phyloP scores from a whole-genome alignment of 179 eudicot species.

The Nepenthes alata region DNA sequence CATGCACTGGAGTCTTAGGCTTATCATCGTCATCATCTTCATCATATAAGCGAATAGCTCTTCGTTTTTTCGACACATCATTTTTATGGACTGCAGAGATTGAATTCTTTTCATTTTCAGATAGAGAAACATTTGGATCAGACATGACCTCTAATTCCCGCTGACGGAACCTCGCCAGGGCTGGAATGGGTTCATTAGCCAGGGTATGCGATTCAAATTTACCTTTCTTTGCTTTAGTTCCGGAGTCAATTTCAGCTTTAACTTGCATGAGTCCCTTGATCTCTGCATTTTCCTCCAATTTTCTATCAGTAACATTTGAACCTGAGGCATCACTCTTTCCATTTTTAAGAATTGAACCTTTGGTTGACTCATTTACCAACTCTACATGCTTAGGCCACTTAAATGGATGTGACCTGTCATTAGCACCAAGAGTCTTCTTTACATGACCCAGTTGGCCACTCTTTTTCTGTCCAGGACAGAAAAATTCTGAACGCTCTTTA shows the following conservation, averaged over 20 bases:
- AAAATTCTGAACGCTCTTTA: constrained; percentile 10
- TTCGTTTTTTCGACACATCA: constrained; percentile 23
- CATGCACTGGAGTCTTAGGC: constrained; percentile 53
- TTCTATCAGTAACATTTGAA: not conserved
- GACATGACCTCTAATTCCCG: constrained; percentile 21
- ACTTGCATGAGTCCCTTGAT: not conserved
- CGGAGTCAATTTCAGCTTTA: not conserved
- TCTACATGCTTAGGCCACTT: constrained; percentile 20
- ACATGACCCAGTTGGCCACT: constrained; percentile 10
- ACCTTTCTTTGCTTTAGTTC: not conserved
- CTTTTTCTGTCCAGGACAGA: constrained; percentile 16
- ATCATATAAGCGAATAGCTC: constrained; percentile 41
- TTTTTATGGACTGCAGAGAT: constrained; percentile 12
- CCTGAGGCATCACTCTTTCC: not conserved
- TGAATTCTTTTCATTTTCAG: constrained; percentile 5
- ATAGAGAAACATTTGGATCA: constrained; percentile 1
- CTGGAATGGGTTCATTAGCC: constrained; percentile 27
- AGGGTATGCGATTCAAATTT: too few relatives aligned
- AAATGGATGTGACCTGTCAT: constrained; percentile 14
- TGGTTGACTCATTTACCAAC: constrained; percentile 13
- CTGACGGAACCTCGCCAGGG: constrained; percentile 29
- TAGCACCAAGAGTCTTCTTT: constrained; percentile 11
- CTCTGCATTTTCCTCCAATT: constrained; percentile 14
- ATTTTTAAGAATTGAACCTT: constrained; percentile 7
- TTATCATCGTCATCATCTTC: constrained; percentile 34